Evolutionary conservation across 805 yeast genomes (phyloP).

Genomic region (Suhomyces emberorum): DNA sequence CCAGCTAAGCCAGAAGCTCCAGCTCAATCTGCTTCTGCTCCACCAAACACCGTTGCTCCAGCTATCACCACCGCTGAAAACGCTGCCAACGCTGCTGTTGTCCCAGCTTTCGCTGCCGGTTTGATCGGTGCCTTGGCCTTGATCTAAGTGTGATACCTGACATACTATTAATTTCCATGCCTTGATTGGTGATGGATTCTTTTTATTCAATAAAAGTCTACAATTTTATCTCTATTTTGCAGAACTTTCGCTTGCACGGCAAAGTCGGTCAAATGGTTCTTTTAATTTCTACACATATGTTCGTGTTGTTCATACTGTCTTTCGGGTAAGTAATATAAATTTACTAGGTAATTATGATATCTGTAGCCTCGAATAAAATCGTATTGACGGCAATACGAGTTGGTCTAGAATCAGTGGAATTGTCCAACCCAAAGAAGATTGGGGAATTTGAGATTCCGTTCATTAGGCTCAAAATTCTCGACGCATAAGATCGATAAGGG

Average conservation of each 20-base stretch:
- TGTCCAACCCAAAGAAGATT: no score
- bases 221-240: background rate
- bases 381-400: no score
- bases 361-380: no score
- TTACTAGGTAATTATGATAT: background rate
- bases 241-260: slow-evolving; percentile 1
- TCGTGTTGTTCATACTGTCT: background rate
- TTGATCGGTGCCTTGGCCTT: slow-evolving; percentile 18
- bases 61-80: slow-evolving; percentile 5
- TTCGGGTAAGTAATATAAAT: slow-evolving; percentile 1
- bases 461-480: no score
- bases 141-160: background rate
- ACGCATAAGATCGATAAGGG: no score
- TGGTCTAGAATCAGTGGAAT: no score
- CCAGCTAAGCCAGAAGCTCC: slow-evolving; percentile 8
- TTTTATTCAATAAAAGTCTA: no score
- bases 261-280: background rate
- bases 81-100: background rate
- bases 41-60: slow-evolving; percentile 10
- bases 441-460: no score
- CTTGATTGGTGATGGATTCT: no score
- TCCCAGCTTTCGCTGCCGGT: slow-evolving; percentile 11
- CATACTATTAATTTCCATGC: background rate
- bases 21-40: slow-evolving; percentile 1
- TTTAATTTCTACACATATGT: slow-evolving; percentile 1